Base-by-base conservation (phyloP, 441 rosid genomes). In the Euphorbia schlechtendalii region DNA sequence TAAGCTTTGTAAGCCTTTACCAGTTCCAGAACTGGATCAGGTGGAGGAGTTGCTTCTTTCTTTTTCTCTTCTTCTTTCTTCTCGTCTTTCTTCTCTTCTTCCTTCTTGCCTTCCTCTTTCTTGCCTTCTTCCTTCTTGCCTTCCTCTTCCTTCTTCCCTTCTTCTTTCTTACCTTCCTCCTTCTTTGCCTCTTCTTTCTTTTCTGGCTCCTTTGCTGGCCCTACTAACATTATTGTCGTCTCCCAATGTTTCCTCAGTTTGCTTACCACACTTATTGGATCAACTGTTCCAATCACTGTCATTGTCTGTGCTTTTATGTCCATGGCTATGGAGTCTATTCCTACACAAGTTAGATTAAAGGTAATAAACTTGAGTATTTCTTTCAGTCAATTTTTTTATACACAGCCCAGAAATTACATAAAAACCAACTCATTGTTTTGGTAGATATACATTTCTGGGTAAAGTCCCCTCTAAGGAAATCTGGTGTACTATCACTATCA, bases 161-260 rank as follows among this genome's bases (percentile, higher is more conserved):
- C 80, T 61, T 69, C 74, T 34, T 76, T 74, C 59, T 79, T 73
- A 7, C 82, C 76, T 18, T 80, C 89, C 54, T 83, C 91, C 68
- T 86, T 82, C 77, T 86, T 84, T 3, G 96, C 78, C 68, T 83
- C 96, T 71, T 88, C 96, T 62, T 91, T 86, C 84, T 91, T 89
- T 77, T 89, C 88, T 3, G 96, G 97, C 77, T 88, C 97, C 34
- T 86, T 86, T 4, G 90, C 97, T 17, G 96, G 98, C 28, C 98
- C 98, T 1, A 93, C 94, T 4, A 81, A 71, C 58, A 88, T 45
- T 10, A 93, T 84, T 17, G 88, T 80, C 0, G 98, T 78, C 2
- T 71, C 84, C 96, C 96, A 93, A 27, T 85, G 78, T 71, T 90
- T 93, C 66, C 98, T 83, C 66, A 93, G 71, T 71, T 88, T 93